phyloP scores from a whole-genome alignment of 2,329 filamentous ascomycete genomes.

The Herpotrichia juniperi region DNA sequence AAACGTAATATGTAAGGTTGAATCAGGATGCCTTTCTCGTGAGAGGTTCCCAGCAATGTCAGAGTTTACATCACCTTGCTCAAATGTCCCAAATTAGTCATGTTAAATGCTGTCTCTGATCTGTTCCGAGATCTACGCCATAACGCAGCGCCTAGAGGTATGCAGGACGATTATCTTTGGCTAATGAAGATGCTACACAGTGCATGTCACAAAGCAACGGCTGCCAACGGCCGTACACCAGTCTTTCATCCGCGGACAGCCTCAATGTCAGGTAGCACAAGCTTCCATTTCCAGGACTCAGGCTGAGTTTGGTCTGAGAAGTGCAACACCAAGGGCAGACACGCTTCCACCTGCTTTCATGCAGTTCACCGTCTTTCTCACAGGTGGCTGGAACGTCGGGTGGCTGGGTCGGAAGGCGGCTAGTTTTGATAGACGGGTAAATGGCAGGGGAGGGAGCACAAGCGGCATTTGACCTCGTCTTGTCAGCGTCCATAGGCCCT shows the following conservation, averaged over 20 bases:
- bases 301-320: constrained; percentile 21
- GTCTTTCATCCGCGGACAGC: constrained; percentile 22
- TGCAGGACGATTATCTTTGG: constrained; percentile 7
- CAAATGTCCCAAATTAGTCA: no score
- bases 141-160: background rate
- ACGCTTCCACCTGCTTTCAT: constrained; percentile 12
- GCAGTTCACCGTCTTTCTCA: constrained; percentile 20
- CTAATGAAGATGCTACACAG: constrained; percentile 27
- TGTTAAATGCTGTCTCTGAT: background rate
- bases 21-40: no score
- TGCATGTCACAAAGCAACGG: constrained; percentile 30
- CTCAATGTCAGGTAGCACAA: constrained; percentile 16
- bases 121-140: background rate
- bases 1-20: background rate
- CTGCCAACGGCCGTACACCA: constrained; percentile 23
- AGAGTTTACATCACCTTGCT: no score
- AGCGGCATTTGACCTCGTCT: constrained; percentile 27
- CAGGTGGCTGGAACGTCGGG: constrained; percentile 16
- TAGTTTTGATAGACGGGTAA: constrained; percentile 36
- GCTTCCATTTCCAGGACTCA: constrained; percentile 10
- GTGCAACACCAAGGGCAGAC: constrained; percentile 15
- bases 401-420: constrained; percentile 22
- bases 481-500: constrained; percentile 23
- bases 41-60: no score
- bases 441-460: constrained; percentile 29